Percentiles rank a stretch among this genome's conserved stretches.
These are phyloP conservation scores for Coemansia sp. DNA, from an alignment of 371 early-diverging fungal genomes.

Conservation along the genomic window DNA sequence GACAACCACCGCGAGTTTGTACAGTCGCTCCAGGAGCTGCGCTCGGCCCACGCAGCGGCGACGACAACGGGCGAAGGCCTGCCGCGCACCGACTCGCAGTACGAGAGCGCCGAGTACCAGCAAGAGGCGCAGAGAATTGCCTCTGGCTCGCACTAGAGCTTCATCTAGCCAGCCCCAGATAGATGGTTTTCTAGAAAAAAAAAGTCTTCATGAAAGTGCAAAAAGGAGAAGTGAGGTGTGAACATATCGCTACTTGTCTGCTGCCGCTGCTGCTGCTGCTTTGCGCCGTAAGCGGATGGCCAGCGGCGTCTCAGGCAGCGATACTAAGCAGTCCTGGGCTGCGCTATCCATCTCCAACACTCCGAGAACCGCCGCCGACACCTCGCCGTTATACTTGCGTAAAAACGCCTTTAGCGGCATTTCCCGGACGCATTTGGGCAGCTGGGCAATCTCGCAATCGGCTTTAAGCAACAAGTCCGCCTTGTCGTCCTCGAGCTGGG, in stretches of 20 bases:
- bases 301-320: slow-evolving; percentile 33
- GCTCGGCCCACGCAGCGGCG: slow-evolving; percentile 8
- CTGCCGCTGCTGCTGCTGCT: not conserved
- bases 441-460: slow-evolving; percentile 44
- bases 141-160: not conserved
- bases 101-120: slow-evolving; percentile 38
- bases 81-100: slow-evolving; percentile 34
- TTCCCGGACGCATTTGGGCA: slow-evolving; percentile 40
- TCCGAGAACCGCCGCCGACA: slow-evolving; percentile 37
- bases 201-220: not conserved
- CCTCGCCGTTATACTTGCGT: slow-evolving; percentile 39
- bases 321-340: slow-evolving; percentile 1
- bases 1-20: slow-evolving; percentile 23
- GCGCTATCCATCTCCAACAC: slow-evolving; percentile 21
- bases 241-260: not conserved
- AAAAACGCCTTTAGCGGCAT: slow-evolving; percentile 40
- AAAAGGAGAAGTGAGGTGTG: too few species aligned
- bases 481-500: slow-evolving; percentile 40
- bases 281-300: slow-evolving; percentile 38
- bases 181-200: not conserved
- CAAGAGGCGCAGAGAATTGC: slow-evolving; percentile 22
- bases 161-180: not conserved
- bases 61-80: not conserved
- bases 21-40: slow-evolving; percentile 20
- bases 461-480: slow-evolving; percentile 38